Evolutionary conservation across 2,329 filamentous ascomycete genomes (phyloP), one percentile per base, ranked within the genome.

Genomic region (Monilinia polystroma): DNA sequence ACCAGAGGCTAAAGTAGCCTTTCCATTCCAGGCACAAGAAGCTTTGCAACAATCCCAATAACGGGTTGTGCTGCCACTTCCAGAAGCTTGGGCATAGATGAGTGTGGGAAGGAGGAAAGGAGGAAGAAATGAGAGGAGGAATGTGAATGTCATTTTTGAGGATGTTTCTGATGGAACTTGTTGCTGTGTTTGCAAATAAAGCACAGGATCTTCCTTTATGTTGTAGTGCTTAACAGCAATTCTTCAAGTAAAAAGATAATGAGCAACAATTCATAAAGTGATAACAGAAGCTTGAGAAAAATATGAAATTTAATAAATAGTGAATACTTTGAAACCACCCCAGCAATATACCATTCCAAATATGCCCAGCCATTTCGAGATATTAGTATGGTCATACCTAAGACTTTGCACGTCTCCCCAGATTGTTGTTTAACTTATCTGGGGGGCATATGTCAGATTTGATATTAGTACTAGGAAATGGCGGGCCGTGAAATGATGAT

Each of bases 21-120:
- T 89, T 62, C 77, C 80, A 12, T 80, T 75, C 87, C 87, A 86
- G 4, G 81, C 81, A 75, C 87, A 90, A 32, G 85, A 88, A 29
- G 87, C 84, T 80, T 91, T 91, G 79, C 88, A 91, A 80, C 88
- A 91, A 75, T 90, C 88, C 84, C 84, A 84, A 75, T 84, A 85
- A 64, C 82, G 75, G 26, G 78, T 80, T 54, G 78, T 78, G 29
- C 64, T 70, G 12, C 73, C 72, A 1, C 60, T 67, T 51, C 73
- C 73, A 0, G 71, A 73, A 16, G 69, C 66, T 62, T 72, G 71
- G 4, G 68, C 67, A n/a, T 66, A 53, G 38, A 63, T 64, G 26
- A 35, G 53, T 68, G 67, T 51, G 70, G 62, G 67, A 72, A 72
- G 68, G 71, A 73, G 23, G 72, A 70, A 41, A 70, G 72, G 41